Evolutionary conservation across 805 yeast genomes (phyloP).

Genomic region (Saccharomyces eubayanus): DNA sequence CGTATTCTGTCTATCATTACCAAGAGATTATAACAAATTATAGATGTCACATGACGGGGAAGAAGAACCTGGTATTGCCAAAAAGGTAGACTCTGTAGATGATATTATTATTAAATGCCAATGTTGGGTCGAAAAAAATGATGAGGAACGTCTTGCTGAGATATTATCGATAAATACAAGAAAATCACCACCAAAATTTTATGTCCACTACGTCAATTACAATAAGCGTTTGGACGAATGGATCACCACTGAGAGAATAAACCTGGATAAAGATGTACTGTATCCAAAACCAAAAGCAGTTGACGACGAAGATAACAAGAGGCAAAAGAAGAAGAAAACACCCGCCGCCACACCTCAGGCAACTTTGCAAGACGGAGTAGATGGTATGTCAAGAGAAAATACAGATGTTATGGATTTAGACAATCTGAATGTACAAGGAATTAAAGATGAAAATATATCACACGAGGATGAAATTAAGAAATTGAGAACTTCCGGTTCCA

Average conservation of each 20-base stretch:
- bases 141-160: constrained; percentile 74
- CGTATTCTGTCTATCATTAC: background rate
- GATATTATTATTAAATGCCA: constrained; percentile 72
- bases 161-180: constrained; percentile 66
- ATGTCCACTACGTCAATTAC: constrained; percentile 90
- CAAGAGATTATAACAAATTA: background rate
- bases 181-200: constrained; percentile 71
- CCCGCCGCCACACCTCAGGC: constrained; percentile 7
- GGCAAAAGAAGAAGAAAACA: constrained; percentile 32
- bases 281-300: constrained; percentile 55
- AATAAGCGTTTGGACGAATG: constrained; percentile 96
- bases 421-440: constrained; percentile 76
- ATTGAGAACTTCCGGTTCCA: constrained; percentile 89
- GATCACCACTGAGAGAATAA: constrained; percentile 67
- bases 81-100: constrained; percentile 30
- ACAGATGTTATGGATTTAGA: constrained; percentile 78
- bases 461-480: constrained; percentile 90
- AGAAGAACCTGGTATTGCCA: constrained; percentile 22
- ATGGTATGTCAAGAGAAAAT: background rate
- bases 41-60: constrained; percentile 17
- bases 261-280: constrained; percentile 58
- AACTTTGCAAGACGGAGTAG: constrained; percentile 23
- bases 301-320: constrained; percentile 35
- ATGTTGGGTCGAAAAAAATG: constrained; percentile 74
- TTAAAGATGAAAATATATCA: constrained; percentile 58